Evolutionary conservation across 768 basidiomycete species (phyloP).

Genomic region (Cantharellus cinnabarinus): DNA sequence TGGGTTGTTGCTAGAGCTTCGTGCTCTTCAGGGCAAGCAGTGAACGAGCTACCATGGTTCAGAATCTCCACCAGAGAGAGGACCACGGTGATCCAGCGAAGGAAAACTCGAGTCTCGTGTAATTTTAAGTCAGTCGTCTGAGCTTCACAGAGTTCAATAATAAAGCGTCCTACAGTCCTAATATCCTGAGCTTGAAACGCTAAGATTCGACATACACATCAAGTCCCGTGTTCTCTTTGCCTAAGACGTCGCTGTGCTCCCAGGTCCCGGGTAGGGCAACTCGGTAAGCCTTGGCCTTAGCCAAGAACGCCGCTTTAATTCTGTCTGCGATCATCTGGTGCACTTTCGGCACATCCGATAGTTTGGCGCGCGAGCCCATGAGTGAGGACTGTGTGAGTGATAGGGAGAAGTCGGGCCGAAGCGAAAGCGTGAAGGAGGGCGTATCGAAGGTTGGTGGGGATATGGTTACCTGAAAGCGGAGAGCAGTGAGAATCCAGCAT

Average conservation of each 20-base stretch:
- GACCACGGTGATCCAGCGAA: no score
- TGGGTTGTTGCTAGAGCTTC: no score
- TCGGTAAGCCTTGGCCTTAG: constrained; percentile 21
- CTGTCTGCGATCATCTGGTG: constrained; percentile 86
- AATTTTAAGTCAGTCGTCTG: no score
- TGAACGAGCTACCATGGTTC: no score
- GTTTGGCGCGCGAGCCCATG: constrained; percentile 90
- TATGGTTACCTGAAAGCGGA: constrained; percentile 31
- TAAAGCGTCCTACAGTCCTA: no score
- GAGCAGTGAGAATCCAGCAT: constrained; percentile 2
- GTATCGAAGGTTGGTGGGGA: constrained; percentile 38
- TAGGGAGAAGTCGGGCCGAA: constrained; percentile 74
- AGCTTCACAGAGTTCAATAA: no score
- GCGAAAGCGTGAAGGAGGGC: constrained; percentile 45
- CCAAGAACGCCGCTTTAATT: constrained; percentile 33
- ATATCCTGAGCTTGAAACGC: not conserved
- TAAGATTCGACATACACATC: not conserved
- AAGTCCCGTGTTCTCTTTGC: not conserved
- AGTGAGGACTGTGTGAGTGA: constrained; percentile 76
- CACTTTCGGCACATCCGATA: constrained; percentile 91
- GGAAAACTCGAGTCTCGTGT: no score
- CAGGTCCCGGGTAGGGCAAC: not conserved
- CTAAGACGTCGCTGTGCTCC: not conserved
- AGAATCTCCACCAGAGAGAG: no score
- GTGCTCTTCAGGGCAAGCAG: no score